Conservation (phyloP, 2,329 filamentous ascomycete species). For the Epichloe uncinata region DNA sequence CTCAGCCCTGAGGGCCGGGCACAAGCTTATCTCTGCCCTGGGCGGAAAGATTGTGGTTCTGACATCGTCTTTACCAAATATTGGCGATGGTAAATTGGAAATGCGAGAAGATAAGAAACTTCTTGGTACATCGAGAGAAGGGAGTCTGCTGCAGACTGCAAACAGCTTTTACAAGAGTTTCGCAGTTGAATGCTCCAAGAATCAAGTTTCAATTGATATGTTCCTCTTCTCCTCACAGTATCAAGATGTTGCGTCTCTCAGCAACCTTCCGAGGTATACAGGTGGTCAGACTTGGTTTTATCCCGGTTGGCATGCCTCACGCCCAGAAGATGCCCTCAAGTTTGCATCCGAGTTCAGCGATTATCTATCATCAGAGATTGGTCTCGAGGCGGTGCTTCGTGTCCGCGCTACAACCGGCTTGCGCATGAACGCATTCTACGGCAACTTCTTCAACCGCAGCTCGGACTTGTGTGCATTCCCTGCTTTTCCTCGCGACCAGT, state of each 20-base stretch:
- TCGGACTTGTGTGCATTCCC: constrained; percentile 97
- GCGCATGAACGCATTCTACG: constrained; percentile 96
- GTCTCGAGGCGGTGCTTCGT: constrained; percentile 86
- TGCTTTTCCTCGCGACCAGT: constrained; percentile 92
- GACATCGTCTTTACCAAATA: constrained; percentile 77
- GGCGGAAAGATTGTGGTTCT: constrained; percentile 92
- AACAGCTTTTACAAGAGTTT: constrained; percentile 99
- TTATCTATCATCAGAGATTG: constrained; percentile 92
- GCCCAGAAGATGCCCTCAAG: constrained; percentile 92
- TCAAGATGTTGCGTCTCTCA: constrained; percentile 91
- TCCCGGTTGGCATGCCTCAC: constrained; percentile 89
- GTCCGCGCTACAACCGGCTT: constrained; percentile 90
- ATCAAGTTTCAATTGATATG: constrained; percentile 97
- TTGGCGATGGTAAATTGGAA: constrained; percentile 80
- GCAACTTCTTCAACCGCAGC: constrained; percentile 98
- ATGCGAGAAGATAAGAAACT: constrained; percentile 95
- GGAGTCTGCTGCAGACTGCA: constrained; percentile 68
- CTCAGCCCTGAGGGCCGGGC: constrained; percentile 78
- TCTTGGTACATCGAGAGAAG: constrained; percentile 87
- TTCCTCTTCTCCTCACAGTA: constrained; percentile 94
- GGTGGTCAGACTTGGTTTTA: constrained; percentile 98
- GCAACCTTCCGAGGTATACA: constrained; percentile 89
- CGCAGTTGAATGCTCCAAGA: constrained; percentile 96
- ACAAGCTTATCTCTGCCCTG: constrained; percentile 88
- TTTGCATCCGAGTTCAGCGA: constrained; percentile 98